phyloP scores from a whole-genome alignment of 257 asterid genomes.

The Perilla frutescens region DNA sequence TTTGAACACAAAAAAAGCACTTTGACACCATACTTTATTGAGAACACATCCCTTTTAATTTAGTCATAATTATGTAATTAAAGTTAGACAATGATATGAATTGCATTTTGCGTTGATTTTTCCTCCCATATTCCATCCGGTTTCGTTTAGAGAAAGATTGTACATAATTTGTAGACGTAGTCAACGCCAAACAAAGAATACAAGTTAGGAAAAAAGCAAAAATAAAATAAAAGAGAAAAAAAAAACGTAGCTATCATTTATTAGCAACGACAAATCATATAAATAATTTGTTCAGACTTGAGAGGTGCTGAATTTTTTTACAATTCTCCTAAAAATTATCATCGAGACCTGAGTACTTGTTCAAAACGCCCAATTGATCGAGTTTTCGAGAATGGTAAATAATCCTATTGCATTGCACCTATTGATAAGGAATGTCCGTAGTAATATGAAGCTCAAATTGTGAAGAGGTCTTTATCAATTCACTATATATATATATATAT shows the following conservation, averaged over 20 bases:
- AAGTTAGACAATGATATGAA: neutral
- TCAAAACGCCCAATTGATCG: neutral
- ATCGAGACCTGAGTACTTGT: neutral
- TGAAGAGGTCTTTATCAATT: too few relatives aligned
- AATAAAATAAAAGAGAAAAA: neutral
- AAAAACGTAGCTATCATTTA: neutral
- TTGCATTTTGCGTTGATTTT: neutral
- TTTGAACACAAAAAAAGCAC: too few relatives aligned
- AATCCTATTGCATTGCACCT: too few relatives aligned
- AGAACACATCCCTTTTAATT: too few relatives aligned
- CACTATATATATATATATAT: too few relatives aligned
- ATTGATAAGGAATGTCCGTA: too few relatives aligned
- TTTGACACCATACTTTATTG: too few relatives aligned
- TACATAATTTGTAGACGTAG: neutral
- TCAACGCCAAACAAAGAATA: slow-evolving; percentile 4
- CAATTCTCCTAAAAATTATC: neutral
- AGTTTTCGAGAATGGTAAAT: too few relatives aligned
- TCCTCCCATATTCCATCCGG: neutral
- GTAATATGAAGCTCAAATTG: too few relatives aligned
- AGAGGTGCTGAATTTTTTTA: too few relatives aligned
- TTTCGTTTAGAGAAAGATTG: neutral
- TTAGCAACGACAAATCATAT: too few relatives aligned
- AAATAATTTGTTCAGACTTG: too few relatives aligned
- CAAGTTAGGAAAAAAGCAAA: neutral
- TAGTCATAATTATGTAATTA: neutral